Base-by-base conservation (phyloP, 1,284 basidiomycete species). In the Heterobasidion irregulare region DNA sequence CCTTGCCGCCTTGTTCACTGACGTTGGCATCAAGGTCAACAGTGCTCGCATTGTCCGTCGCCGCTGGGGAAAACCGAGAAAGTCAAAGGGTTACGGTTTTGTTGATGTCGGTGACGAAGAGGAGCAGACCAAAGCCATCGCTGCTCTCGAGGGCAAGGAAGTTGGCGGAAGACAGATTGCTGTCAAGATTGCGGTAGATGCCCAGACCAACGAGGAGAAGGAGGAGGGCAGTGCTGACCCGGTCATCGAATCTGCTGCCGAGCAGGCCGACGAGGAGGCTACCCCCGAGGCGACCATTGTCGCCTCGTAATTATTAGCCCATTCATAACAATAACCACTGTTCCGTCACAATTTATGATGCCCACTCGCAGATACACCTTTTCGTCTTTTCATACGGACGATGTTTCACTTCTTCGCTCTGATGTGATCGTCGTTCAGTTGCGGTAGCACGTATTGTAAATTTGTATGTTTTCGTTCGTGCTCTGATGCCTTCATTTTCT, bases 81-180 rank as follows among this genome's bases (percentile, higher is more conserved):
- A 80, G 74, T 91, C 87, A 77, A 95, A 94, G 74, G 94, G 94
- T 58, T 97, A 94, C 69, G 94, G 92, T 56, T 96, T 96, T 67
- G 93, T 96, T 65, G 92, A 94, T 63, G 89, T 95, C 59, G 90
- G 89, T 59, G 77, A 77, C 63, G 86, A 92, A 68, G 84, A 82
- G 62, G 82, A 92, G 71, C 93, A 95, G 76, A 71, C 84, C 68
- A 91, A 92, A 75, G 93, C 92, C 46, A 88, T 96, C 61, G 79
- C 78, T 55, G 80, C 83, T 62, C 79, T 92, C 62, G 78, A 93
- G 64, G 91, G 88, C 69, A 90, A 91, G 71, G 84, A 93, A 58
- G 73, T 95, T 57, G 84, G 81, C 50, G 90, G 89, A 56, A 78
- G 92, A 63, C 69, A 79, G 61, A 85, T 95, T 66, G 89, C 87